Percentiles rank a stretch among this genome's conserved stretches.
phyloP scores from a whole-genome alignment of 495 filamentous ascomycete genomes.

The Apiosordaria backusii region DNA sequence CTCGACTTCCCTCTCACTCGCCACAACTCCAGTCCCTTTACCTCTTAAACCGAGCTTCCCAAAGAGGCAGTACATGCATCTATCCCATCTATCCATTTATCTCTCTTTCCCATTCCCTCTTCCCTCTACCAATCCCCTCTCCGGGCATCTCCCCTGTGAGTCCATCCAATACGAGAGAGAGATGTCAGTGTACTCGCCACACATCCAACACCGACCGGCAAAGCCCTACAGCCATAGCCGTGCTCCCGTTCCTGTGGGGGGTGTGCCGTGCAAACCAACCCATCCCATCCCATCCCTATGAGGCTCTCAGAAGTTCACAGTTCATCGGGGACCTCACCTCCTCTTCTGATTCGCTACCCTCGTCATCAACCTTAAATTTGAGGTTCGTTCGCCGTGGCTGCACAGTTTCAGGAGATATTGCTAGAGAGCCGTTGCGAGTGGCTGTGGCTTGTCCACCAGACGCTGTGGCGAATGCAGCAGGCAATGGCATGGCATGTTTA shows the following conservation, averaged over 20 bases:
- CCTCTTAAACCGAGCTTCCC: background rate
- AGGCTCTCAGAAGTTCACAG: too few species aligned
- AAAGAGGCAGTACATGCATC: background rate
- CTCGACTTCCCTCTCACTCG: background rate
- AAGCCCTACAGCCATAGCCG: too few species aligned
- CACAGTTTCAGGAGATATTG: background rate
- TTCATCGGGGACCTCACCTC: background rate
- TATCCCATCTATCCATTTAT: background rate
- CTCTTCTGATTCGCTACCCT: background rate
- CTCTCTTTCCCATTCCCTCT: background rate
- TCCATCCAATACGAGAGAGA: background rate
- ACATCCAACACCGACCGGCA: background rate
- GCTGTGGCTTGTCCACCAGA: background rate
- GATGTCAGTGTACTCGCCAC: background rate
- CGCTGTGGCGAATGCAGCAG: background rate
- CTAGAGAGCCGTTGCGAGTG: background rate
- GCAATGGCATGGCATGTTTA: too few species aligned
- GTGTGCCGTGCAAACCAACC: too few species aligned
- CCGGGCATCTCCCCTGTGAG: background rate
- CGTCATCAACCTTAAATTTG: background rate
- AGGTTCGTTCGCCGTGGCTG: too few species aligned
- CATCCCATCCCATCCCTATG: too few species aligned
- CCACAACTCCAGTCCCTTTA: background rate
- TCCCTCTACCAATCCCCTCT: background rate
- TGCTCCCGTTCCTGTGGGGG: too few species aligned